Evolutionary conservation across 345 rosid species (phyloP).

Genomic region (Linum tenue): DNA sequence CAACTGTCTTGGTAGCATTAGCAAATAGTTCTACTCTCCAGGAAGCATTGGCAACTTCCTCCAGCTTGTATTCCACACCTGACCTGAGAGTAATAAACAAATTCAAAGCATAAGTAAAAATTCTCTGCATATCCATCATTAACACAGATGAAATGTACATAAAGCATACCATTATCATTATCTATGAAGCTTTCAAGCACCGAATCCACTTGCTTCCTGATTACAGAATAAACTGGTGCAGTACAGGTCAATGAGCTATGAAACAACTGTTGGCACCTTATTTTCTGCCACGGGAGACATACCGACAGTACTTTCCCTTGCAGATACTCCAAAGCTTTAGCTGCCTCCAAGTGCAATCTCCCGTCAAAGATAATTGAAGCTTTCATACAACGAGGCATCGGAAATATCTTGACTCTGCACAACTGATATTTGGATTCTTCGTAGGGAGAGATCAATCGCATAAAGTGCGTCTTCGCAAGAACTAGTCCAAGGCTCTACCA

Average conservation of each 20-base stretch:
- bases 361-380: slow-evolving; percentile 70
- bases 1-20: slow-evolving; percentile 62
- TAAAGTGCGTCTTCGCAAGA: slow-evolving; percentile 49
- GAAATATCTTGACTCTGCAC: slow-evolving; percentile 48
- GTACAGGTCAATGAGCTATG: slow-evolving; percentile 68
- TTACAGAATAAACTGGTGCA: slow-evolving; percentile 44
- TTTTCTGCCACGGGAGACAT: slow-evolving; percentile 70
- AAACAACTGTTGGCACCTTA: slow-evolving; percentile 50
- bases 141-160: too few relatives aligned
- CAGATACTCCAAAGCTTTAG: slow-evolving; percentile 78
- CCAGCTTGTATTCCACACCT: slow-evolving; percentile 45
- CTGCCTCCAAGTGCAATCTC: slow-evolving; percentile 84
- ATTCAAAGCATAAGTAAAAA: not conserved
- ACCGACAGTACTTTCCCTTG: slow-evolving; percentile 62
- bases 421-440: slow-evolving; percentile 33
- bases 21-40: slow-evolving; percentile 57
- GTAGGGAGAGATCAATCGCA: slow-evolving; percentile 43
- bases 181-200: slow-evolving; percentile 28
- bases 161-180: slow-evolving; percentile 33
- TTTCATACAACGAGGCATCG: slow-evolving; percentile 31
- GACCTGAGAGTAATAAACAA: slow-evolving; percentile 34
- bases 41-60: slow-evolving; percentile 42
- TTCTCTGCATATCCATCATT: too few relatives aligned
- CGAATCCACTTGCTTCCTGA: slow-evolving; percentile 46
- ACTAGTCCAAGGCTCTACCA: slow-evolving; percentile 41